A percentile compares a stretch with the other conserved stretches of the same genome.
Evolutionary conservation across 2,329 filamentous ascomycete genomes (phyloP).

Genomic region (Penicillium palitans): DNA sequence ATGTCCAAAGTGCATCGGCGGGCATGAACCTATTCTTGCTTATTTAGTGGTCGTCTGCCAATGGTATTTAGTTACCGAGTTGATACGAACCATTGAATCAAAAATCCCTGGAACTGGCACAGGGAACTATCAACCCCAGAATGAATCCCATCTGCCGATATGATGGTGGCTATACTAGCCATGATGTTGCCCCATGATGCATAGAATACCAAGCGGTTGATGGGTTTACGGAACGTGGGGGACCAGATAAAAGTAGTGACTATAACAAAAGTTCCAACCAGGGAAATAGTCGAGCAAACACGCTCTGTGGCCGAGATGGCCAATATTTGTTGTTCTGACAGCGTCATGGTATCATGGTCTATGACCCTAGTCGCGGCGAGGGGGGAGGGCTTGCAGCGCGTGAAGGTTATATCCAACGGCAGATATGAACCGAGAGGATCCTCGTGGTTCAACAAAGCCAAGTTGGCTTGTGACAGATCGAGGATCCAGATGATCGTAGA

Average conservation of each 20-base stretch:
- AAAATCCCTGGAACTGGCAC: conserved; percentile 74
- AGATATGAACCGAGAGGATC: background rate
- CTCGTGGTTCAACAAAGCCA: background rate
- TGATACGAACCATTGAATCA: conserved; percentile 77
- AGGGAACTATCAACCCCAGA: conserved; percentile 54
- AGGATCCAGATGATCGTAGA: conserved; percentile 1
- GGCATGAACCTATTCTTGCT: conserved; percentile 66
- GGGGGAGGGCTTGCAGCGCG: background rate
- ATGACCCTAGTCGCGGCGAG: background rate
- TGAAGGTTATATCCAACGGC: conserved; percentile 3
- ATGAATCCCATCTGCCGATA: conserved; percentile 62
- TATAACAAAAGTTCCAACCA: conserved; percentile 70
- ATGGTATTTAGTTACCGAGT: background rate
- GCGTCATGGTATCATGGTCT: conserved; percentile 29
- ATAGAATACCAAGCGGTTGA: conserved; percentile 82
- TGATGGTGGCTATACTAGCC: conserved; percentile 73
- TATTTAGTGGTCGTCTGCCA: conserved; percentile 9
- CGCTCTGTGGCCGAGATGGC: conserved; percentile 66
- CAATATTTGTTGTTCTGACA: conserved; percentile 43
- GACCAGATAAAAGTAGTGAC: conserved; percentile 69
- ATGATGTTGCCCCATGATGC: conserved; percentile 79
- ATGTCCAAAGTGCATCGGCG: conserved; percentile 72
- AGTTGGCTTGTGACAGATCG: conserved; percentile 1
- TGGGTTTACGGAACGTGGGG: conserved; percentile 75
- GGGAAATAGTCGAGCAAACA: conserved; percentile 67